These are phyloP conservation scores for Rhodosporidiobolus odoratus DNA, from an alignment of 768 basidiomycete genomes.

Conservation along the genomic window DNA sequence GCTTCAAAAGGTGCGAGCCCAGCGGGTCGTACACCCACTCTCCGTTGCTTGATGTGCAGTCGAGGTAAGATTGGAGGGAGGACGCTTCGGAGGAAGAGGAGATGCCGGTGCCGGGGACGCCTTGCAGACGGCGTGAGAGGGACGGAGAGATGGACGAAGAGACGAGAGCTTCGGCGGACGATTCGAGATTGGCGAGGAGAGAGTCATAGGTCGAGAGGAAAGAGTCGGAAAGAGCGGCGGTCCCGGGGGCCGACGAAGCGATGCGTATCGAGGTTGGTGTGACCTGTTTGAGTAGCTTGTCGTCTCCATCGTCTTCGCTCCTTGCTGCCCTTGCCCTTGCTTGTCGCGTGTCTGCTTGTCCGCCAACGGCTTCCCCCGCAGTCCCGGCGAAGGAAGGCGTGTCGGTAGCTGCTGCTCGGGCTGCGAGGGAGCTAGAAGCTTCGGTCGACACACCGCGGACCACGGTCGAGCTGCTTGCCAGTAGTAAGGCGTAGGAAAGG, in stretches of 20 bases:
- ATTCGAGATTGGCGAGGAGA: conserved; percentile 1
- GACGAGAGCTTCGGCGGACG: neutral
- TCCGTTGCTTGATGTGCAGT: conserved; percentile 31
- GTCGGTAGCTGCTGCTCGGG: too few relatives aligned
- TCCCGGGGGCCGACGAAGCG: neutral
- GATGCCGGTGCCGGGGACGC: conserved; percentile 40
- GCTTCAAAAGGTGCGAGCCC: conserved; percentile 6
- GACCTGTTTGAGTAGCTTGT: too few relatives aligned
- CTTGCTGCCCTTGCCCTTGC: neutral
- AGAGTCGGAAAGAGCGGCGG: neutral
- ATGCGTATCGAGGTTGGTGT: neutral
- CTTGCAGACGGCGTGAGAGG: neutral
- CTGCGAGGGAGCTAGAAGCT: too few relatives aligned
- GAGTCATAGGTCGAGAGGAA: conserved; percentile 6
- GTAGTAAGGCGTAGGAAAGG: neutral
- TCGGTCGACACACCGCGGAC: too few relatives aligned
- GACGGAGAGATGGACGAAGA: neutral
- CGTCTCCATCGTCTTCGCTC: neutral
- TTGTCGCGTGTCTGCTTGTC: too few relatives aligned
- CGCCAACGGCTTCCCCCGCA: too few relatives aligned
- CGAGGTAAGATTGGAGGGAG: conserved; percentile 38
- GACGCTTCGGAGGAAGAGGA: conserved; percentile 5
- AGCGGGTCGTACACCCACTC: conserved; percentile 37
- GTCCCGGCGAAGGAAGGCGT: too few relatives aligned
- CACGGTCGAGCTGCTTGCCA: neutral